Conservation (phyloP, 306 rosid species). For the Cucurbita argyrosperma region DNA sequence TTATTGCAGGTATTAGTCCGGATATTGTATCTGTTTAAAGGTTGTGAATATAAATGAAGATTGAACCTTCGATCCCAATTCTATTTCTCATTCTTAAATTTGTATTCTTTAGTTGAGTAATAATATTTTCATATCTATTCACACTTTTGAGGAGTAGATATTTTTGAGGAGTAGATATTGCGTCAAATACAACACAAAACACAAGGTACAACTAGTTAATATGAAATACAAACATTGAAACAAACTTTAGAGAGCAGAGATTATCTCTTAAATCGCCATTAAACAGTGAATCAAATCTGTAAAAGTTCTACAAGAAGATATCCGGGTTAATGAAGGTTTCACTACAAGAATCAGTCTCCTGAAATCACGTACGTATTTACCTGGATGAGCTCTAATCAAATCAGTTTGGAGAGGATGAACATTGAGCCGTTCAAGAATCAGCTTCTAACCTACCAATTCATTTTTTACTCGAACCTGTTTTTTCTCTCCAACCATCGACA, state of each 20-base stretch:
- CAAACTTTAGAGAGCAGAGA: background rate
- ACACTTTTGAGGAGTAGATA: too few relatives aligned
- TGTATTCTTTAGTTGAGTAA: too few relatives aligned
- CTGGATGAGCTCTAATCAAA: background rate
- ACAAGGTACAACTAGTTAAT: background rate
- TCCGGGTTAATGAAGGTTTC: background rate
- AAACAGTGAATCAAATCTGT: background rate
- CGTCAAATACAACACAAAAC: too few relatives aligned
- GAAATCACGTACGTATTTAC: background rate
- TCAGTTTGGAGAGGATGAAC: constrained; percentile 15
- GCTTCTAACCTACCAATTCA: constrained; percentile 40
- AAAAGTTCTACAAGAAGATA: background rate
- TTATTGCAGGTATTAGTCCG: too few relatives aligned
- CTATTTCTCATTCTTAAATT: too few relatives aligned
- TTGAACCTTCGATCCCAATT: too few relatives aligned
- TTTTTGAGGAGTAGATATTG: too few relatives aligned
- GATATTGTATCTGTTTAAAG: too few relatives aligned
- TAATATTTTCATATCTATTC: too few relatives aligned
- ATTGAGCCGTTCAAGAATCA: constrained; percentile 30
- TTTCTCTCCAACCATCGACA: constrained; percentile 49
- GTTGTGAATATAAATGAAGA: too few relatives aligned
- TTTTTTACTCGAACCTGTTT: constrained; percentile 32
- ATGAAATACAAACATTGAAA: background rate
- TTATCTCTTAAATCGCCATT: background rate
- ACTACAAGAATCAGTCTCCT: background rate